Evolutionary conservation across 306 rosid genomes (phyloP).

Genomic region (Calophaca sinica): DNA sequence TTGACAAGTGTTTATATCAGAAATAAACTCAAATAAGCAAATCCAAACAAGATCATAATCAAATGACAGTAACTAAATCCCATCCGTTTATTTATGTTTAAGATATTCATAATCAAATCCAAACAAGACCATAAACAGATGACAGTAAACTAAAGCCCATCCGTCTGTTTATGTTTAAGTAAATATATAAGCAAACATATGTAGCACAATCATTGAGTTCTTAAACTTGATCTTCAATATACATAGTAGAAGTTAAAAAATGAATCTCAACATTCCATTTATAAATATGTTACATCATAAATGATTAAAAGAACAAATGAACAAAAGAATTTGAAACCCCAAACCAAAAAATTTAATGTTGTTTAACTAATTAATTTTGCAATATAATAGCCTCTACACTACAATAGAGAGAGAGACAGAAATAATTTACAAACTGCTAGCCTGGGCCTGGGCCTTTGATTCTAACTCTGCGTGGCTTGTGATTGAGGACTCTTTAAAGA

Average conservation of each 20-base stretch:
- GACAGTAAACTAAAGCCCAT: too few species aligned
- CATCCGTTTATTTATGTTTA: too few species aligned
- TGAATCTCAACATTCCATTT: conserved; percentile 25
- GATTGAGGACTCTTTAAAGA: conserved; percentile 49
- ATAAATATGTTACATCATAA: conserved; percentile 12
- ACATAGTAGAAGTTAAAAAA: conserved; percentile 7
- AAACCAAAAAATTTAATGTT: neutral
- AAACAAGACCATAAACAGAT: too few species aligned
- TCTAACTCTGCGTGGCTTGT: conserved; percentile 31
- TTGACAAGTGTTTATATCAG: too few species aligned
- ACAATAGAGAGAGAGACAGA: neutral
- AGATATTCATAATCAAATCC: too few species aligned
- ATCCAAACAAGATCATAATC: too few species aligned
- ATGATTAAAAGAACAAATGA: conserved; percentile 22
- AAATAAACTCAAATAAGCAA: too few species aligned
- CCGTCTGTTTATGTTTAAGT: too few species aligned
- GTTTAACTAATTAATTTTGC: conserved; percentile 30
- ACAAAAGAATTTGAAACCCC: conserved; percentile 42
- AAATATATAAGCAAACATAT: neutral
- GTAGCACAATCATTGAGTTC: neutral
- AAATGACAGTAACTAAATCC: too few species aligned
- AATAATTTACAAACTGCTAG: conserved; percentile 7
- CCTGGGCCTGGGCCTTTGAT: neutral
- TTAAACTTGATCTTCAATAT: conserved; percentile 10
- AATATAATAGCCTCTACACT: conserved; percentile 17